Evolutionary conservation across 129 eudicot genomes (phyloP).

Genomic region (Centaurea solstitialis): DNA sequence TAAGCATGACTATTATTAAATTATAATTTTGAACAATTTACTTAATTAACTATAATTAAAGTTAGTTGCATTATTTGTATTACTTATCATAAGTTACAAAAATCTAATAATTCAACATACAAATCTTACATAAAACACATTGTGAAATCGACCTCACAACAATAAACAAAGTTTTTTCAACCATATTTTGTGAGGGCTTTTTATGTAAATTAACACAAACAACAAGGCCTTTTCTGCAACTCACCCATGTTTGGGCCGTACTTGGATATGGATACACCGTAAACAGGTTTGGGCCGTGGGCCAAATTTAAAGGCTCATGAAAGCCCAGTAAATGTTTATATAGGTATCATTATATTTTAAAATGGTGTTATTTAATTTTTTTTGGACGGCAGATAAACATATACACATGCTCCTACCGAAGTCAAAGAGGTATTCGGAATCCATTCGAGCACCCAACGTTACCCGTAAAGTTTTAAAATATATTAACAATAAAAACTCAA

Average conservation of each 20-base stretch:
- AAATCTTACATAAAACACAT: neutral
- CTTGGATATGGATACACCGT: neutral
- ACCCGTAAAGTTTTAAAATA: no score
- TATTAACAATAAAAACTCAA: no score
- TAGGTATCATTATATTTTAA: no score
- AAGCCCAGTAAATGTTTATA: neutral
- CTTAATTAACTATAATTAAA: no score
- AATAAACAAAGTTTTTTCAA: neutral
- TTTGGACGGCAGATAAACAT: no score
- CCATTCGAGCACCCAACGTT: no score
- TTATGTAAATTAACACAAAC: neutral
- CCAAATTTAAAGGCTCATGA: neutral
- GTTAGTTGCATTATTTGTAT: neutral
- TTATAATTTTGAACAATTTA: neutral
- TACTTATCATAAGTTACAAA: neutral
- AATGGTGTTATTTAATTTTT: no score
- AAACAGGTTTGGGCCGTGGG: neutral
- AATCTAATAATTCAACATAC: neutral
- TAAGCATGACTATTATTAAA: no score
- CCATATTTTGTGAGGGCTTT: neutral
- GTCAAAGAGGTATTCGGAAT: no score
- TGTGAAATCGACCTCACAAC: neutral
- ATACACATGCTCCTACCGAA: no score
- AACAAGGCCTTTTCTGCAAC: neutral
- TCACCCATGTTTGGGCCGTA: no score